Evolutionary conservation across 805 yeast genomes (phyloP), one percentile per base, ranked within the genome.

Genomic region (Metschnikowia henanensis): DNA sequence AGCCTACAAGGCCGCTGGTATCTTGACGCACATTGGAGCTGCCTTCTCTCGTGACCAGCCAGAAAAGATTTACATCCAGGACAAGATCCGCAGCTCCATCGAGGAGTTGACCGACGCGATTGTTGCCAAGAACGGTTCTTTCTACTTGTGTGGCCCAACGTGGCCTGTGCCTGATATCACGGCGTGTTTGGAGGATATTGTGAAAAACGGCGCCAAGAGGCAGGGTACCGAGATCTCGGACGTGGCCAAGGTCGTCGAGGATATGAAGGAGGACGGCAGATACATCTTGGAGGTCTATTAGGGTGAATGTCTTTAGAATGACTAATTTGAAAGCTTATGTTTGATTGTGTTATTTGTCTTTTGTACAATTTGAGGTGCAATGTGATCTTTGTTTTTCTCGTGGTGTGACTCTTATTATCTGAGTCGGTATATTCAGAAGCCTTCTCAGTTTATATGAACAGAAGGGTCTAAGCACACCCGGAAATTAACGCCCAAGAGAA

Each of bases 121-220:
- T 66, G 84, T 83, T 34, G 70, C 73, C 51, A 77, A 90, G 69
- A 72, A 83, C 45, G 98, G 98, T 45, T 83, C 90, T 20, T 92
- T 92, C 79, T 92, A 92, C 72, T 76, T 92, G 63, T 92, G 98
- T 81, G 98, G 98, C 50, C 98, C 98, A 33, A 92, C 97, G 2
- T 92, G 98, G 98, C 98, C 98, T 26, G 97, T 92, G 60, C 97
- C 98, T 9, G 97, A 91, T 64, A 87, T 92, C 57, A 87, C 96
- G 41, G 85, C 84, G 34, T 95, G 96, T 57, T 73, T 92, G 55
- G 85, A 85, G 59, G 96, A 88, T 52, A 85, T 92, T 55, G 76
- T 90, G 39, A 65, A 66, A 19, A 76, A 77, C 35, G 96, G 87
- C 51, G 95, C 96, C 20, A 73, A 70, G 40, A 73, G 71, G 52